phyloP scores from a whole-genome alignment of 495 filamentous ascomycete genomes.

The Amniculicola lignicola region DNA sequence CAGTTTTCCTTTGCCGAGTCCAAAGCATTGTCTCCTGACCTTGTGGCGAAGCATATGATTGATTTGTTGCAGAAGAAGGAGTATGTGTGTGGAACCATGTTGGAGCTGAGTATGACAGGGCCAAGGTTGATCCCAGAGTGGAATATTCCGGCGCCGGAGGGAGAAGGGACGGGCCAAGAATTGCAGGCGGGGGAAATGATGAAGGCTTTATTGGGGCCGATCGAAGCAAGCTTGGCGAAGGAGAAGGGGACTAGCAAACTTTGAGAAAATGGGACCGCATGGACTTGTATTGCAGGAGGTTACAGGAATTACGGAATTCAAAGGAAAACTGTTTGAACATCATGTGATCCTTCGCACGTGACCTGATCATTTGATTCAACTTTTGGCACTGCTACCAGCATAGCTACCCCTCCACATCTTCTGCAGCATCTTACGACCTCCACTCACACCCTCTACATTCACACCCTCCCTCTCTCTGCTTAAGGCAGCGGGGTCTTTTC shows the following conservation, averaged over 20 bases:
- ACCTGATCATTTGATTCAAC: too few species aligned
- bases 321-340: too few species aligned
- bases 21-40: conserved; percentile 27
- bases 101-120: conserved; percentile 15
- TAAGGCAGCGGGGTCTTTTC: too few species aligned
- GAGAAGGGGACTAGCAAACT: conserved; percentile 18
- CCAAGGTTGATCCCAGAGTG: conserved; percentile 21
- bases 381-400: too few species aligned
- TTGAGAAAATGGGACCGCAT: too few species aligned
- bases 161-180: conserved; percentile 21
- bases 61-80: conserved; percentile 34
- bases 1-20: conserved; percentile 32
- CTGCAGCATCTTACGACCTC: too few species aligned
- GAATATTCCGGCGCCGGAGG: conserved; percentile 18
- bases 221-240: conserved; percentile 7
- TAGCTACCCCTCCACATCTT: too few species aligned
- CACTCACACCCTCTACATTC: too few species aligned
- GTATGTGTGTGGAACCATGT: conserved; percentile 26
- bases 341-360: too few species aligned
- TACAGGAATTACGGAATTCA: too few species aligned
- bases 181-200: conserved; percentile 2
- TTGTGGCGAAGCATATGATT: conserved; percentile 34
- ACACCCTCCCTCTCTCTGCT: too few species aligned
- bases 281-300: too few species aligned
- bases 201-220: conserved; percentile 11